These are phyloP conservation scores for Hamigera avellanea DNA, from an alignment of 495 filamentous ascomycete genomes.

Conservation along the genomic window DNA sequence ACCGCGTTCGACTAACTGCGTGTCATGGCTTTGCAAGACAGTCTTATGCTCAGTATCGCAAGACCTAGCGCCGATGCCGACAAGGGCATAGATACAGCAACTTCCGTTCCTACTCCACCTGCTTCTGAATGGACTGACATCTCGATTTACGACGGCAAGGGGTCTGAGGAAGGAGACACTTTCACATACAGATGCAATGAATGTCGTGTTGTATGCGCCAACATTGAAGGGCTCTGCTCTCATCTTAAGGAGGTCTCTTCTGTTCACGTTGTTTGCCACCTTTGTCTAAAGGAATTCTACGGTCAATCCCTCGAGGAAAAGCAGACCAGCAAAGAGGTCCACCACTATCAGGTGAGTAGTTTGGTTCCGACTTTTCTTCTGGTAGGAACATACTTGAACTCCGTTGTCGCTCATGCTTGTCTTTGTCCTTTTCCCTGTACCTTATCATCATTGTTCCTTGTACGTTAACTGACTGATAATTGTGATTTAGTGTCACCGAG, in stretches of 20 bases:
- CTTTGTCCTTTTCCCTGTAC: too few species aligned
- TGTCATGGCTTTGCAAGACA: too few species aligned
- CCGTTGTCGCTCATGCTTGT: too few species aligned
- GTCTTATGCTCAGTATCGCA: too few species aligned
- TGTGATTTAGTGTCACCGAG: too few species aligned
- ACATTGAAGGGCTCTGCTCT: neutral
- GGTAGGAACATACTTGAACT: too few species aligned
- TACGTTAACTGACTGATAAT: too few species aligned
- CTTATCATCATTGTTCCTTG: too few species aligned
- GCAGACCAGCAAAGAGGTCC: neutral
- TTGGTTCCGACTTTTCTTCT: too few species aligned
- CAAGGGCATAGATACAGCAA: too few species aligned
- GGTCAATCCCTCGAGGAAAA: neutral
- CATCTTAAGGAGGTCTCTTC: neutral
- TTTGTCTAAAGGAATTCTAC: neutral
- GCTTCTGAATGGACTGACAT: neutral
- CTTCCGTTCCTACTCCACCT: neutral
- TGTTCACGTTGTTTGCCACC: neutral
- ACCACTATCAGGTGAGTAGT: neutral
- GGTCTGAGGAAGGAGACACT: neutral
- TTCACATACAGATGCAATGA: neutral
- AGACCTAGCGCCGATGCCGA: too few species aligned
- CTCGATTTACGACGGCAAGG: neutral
- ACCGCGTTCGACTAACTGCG: too few species aligned
- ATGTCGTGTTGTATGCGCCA: neutral